A percentile compares a stretch with the other conserved stretches of the same genome.
Evolutionary conservation across 2,329 filamentous ascomycete species (phyloP).

Genomic region (Alternaria brassicae): DNA sequence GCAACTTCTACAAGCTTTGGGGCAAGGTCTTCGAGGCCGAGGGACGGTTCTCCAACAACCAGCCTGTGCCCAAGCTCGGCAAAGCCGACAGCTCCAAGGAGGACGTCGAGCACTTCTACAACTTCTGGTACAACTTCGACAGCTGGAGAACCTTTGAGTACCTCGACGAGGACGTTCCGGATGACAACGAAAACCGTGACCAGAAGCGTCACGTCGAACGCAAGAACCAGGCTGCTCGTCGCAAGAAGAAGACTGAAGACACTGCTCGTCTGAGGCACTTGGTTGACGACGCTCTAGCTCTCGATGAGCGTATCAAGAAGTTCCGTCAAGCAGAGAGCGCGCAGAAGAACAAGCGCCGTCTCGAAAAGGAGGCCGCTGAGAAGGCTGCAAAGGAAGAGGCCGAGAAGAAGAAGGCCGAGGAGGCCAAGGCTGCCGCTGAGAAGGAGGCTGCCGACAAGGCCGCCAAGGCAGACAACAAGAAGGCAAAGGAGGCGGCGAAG

Average conservation of each 20-base stretch:
- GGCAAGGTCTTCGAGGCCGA: slow-evolving; percentile 87
- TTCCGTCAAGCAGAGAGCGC: slow-evolving; percentile 93
- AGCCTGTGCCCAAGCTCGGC: slow-evolving; percentile 88
- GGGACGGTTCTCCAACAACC: slow-evolving; percentile 86
- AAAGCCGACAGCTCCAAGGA: slow-evolving; percentile 84
- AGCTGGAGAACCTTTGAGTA: slow-evolving; percentile 98
- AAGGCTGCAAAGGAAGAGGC: slow-evolving; percentile 88
- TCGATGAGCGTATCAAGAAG: slow-evolving; percentile 95
- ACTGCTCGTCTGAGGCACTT: slow-evolving; percentile 87
- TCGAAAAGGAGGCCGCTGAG: slow-evolving; percentile 90
- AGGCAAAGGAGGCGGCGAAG: slow-evolving; percentile 98
- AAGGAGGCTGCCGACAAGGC: slow-evolving; percentile 87
- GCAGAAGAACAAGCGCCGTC: slow-evolving; percentile 92
- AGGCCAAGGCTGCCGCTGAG: slow-evolving; percentile 78
- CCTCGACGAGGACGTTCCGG: slow-evolving; percentile 96
- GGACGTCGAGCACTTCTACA: slow-evolving; percentile 95
- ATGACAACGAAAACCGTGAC: slow-evolving; percentile 98
- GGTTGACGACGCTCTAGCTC: slow-evolving; percentile 82
- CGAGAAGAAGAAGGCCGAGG: slow-evolving; percentile 80
- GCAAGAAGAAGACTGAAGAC: slow-evolving; percentile 99
- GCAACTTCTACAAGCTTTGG: slow-evolving; percentile 97
- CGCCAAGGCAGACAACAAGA: slow-evolving; percentile 84
- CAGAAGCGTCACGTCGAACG: slow-evolving; percentile 98
- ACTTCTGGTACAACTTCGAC: slow-evolving; percentile 99
- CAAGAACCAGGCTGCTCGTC: slow-evolving; percentile 96